Conservation (phyloP, 2,329 filamentous ascomycete species). For the Sclerotinia subarctica region DNA sequence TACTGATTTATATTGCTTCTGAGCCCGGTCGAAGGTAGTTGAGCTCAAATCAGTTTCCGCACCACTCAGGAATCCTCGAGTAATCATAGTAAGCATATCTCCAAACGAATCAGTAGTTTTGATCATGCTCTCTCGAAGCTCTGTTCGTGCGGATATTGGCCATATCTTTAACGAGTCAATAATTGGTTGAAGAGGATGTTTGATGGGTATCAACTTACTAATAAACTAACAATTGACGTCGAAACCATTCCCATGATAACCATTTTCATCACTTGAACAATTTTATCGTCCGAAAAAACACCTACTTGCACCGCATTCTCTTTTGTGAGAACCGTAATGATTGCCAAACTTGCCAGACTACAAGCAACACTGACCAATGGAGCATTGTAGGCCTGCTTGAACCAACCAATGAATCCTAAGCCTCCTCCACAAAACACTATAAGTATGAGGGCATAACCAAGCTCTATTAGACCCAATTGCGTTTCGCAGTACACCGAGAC, state of each 20-base stretch:
- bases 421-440: constrained; percentile 82
- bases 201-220: constrained; percentile 50
- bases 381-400: constrained; percentile 74
- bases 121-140: constrained; percentile 70
- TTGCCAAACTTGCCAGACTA: constrained; percentile 80
- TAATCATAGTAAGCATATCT: constrained; percentile 78
- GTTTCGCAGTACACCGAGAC: constrained; percentile 75
- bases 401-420: constrained; percentile 83
- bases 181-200: too few species aligned
- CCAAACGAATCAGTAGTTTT: constrained; percentile 72
- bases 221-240: constrained; percentile 70
- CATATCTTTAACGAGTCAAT: constrained; percentile 37
- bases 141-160: constrained; percentile 71
- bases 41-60: constrained; percentile 73
- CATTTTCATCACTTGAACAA: constrained; percentile 80
- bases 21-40: constrained; percentile 60
- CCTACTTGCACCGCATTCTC: constrained; percentile 83
- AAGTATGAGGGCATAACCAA: constrained; percentile 77
- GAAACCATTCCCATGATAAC: constrained; percentile 72
- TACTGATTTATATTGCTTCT: constrained; percentile 61
- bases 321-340: constrained; percentile 87
- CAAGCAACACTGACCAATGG: constrained; percentile 81
- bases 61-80: constrained; percentile 78
- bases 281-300: constrained; percentile 76
- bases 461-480: constrained; percentile 59